Conservation (phyloP, 805 yeast species). For the Nakazawaea holstii region DNA sequence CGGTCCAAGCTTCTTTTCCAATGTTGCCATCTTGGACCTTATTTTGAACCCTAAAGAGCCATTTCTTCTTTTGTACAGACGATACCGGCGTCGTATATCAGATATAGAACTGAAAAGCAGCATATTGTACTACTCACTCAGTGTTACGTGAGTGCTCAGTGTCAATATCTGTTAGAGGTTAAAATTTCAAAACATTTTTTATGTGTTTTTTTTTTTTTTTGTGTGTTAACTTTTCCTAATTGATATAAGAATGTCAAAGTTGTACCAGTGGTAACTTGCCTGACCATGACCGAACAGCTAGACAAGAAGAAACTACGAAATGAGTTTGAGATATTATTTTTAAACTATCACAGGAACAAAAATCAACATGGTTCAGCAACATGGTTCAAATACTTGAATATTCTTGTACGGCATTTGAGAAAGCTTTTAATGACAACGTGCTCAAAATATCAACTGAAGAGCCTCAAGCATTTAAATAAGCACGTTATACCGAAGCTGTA, state of each 20-base stretch:
- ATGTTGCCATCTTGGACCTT: constrained; percentile 29
- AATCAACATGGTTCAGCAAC: constrained; percentile 69
- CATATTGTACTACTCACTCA: background rate
- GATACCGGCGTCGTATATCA: background rate
- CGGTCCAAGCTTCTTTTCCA: constrained; percentile 36
- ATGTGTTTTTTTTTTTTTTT: background rate
- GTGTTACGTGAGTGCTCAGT: background rate
- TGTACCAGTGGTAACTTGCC: background rate
- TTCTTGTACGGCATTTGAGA: constrained; percentile 52
- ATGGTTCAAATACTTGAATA: constrained; percentile 75
- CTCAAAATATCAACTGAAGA: constrained; percentile 3
- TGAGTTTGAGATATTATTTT: constrained; percentile 57
- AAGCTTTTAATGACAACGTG: constrained; percentile 24
- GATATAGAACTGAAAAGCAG: background rate
- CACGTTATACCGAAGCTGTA: constrained; percentile 43
- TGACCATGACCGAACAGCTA: background rate
- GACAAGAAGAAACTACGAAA: constrained; percentile 17
- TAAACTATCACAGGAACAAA: constrained; percentile 63
- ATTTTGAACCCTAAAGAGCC: constrained; percentile 24
- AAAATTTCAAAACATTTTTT: background rate
- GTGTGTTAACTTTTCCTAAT: background rate
- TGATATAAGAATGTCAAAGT: background rate
- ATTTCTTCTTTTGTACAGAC: constrained; percentile 7
- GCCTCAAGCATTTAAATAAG: constrained; percentile 23
- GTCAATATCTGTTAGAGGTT: background rate